Evolutionary conservation across 495 filamentous ascomycete species (phyloP), one percentile per base, ranked within the genome.

Genomic region (Symbiotaphrina buchneri): DNA sequence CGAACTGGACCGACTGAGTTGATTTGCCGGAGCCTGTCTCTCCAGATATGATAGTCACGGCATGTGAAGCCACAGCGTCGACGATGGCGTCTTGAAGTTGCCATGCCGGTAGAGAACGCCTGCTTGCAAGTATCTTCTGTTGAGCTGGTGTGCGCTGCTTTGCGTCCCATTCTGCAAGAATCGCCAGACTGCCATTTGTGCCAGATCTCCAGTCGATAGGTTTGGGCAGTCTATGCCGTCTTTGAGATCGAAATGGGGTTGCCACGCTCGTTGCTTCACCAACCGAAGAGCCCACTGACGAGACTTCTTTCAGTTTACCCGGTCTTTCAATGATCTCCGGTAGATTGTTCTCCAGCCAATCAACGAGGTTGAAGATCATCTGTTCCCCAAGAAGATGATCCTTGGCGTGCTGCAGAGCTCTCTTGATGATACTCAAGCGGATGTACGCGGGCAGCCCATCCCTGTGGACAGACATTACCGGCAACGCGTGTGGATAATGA

Each of bases 21-120:
- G 82, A 92, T 48, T 97, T 97, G 42, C 87, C 87, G 26, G 79
- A 90, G 32, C 87, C 87, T 5, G 87, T 97, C 52, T 94, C 87
- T 39, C 87, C 87, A 18, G 82, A 85, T 31, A 97, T 90, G 38
- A 97, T 95, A 3, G 77, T 85, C 14, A 95, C 79, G 48, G 91
- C 82, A 43, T 80, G 65, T 3, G 55, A 44, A 20, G 62, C 63
- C 13, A 95, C 72, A 2, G 77, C 68, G 8, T 60, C 42, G 17
- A 94, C 61, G 18, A 97, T 78, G 6, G 63, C 54, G 21, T 82
- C 69, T 47, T 65, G 72, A 21, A 79, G 64, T 36, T 71, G 66
- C 87, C 87, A 97, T 3, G 87, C 90, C 0, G 87, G 90, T 6
- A 97, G 56, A 17, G 59, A 61, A 45, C 71, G 62, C 23, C 87